Conservation (phyloP, 2,329 filamentous ascomycete genomes). For the Ambrosiella xylebori region DNA sequence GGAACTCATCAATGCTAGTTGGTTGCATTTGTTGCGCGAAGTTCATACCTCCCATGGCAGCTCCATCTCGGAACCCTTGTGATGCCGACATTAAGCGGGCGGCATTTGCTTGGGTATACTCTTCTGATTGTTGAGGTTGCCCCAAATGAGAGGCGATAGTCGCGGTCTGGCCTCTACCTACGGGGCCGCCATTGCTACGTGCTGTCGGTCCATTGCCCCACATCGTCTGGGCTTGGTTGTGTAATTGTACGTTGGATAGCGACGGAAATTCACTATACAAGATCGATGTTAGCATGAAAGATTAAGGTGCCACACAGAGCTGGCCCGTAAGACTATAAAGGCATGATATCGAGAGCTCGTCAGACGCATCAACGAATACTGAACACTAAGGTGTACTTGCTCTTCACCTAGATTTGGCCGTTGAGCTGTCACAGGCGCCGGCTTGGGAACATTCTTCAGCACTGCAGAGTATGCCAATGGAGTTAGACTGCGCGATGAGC, state of each 20-base stretch:
- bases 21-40: conserved; percentile 25
- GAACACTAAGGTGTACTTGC: not conserved
- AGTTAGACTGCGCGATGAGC: not conserved
- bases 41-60: conserved; percentile 21
- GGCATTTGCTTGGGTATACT: conserved; percentile 31
- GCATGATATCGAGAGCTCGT: not conserved
- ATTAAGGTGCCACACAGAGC: too few relatives aligned
- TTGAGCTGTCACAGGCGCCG: too few relatives aligned
- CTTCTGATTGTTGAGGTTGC: conserved; percentile 27
- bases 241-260: conserved; percentile 40
- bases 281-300: not conserved
- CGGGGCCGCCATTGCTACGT: conserved; percentile 29
- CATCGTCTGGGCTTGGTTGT: conserved; percentile 32
- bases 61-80: conserved; percentile 33
- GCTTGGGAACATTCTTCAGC: not conserved
- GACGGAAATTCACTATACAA: conserved; percentile 45
- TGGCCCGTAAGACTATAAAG: too few relatives aligned
- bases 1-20: conserved; percentile 41
- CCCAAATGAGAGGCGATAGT: conserved; percentile 33
- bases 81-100: conserved; percentile 1
- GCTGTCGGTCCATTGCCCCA: conserved; percentile 34
- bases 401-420: not conserved
- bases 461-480: not conserved
- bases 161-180: conserved; percentile 34
- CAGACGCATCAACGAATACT: not conserved